A percentile compares a stretch with the other conserved stretches of the same genome.
Conservation (phyloP, 2,329 filamentous ascomycete genomes). For the Mycosphaerella arachidis region DNA sequence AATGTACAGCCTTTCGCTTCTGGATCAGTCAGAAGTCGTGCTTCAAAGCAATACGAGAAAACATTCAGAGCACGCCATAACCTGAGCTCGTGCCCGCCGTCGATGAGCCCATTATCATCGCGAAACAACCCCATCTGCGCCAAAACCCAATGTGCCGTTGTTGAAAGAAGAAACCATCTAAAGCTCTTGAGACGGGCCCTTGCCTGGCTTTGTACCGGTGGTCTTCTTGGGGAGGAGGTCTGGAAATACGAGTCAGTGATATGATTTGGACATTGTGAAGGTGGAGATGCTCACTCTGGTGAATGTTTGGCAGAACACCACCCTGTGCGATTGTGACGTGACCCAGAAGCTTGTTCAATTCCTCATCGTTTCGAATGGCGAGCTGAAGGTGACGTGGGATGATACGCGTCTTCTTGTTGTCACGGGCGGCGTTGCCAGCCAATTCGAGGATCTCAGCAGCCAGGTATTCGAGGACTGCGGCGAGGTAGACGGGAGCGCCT, state of each 20-base stretch:
- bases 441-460: conserved; percentile 97
- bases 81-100: conserved; percentile 31
- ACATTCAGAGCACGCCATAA: conserved; percentile 24
- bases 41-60: conserved; percentile 19
- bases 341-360: conserved; percentile 97
- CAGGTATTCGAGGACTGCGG: conserved; percentile 94
- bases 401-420: conserved; percentile 99
- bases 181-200: conserved; percentile 90
- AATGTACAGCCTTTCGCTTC: conserved; percentile 26
- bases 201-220: conserved; percentile 67
- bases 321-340: conserved; percentile 96
- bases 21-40: conserved; percentile 24
- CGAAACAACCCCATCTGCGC: conserved; percentile 30
- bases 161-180: conserved; percentile 49
- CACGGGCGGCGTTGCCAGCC: conserved; percentile 97
- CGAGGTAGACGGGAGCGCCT: conserved; percentile 61
- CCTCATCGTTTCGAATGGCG: conserved; percentile 93
- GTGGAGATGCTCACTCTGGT: conserved; percentile 70
- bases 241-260: conserved; percentile 47
- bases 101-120: conserved; percentile 35
- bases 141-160: conserved; percentile 28
- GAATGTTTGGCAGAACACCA: conserved; percentile 95
- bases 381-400: conserved; percentile 96
- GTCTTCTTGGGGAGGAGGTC: conserved; percentile 99
- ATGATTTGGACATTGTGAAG: conserved; percentile 1